Conservation (phyloP, 257 asterid species). For the Osmanthus fragrans region DNA sequence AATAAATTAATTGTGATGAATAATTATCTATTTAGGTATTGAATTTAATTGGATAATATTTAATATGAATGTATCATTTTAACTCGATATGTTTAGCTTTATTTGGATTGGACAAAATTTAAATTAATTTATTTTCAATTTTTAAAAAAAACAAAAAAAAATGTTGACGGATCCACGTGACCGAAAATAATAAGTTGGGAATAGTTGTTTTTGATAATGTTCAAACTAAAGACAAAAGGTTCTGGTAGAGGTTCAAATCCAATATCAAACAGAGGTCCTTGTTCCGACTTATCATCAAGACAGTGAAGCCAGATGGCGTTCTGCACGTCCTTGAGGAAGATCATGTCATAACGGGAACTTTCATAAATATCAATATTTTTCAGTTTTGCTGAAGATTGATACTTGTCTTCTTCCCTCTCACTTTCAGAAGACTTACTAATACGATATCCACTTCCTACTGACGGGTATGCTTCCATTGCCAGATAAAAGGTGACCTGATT, state of each 20-base stretch:
- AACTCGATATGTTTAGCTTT: no score
- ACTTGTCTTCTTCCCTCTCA: constrained; percentile 61
- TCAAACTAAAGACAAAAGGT: constrained; percentile 47
- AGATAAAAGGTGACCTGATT: constrained; percentile 38
- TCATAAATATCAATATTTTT: constrained; percentile 69
- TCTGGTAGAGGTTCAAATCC: constrained; percentile 90
- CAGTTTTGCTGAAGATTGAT: constrained; percentile 54
- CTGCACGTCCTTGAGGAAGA: constrained; percentile 77
- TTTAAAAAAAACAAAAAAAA: no score
- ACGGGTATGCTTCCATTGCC: constrained; percentile 39
- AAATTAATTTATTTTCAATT: no score
- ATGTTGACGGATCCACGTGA: no score
- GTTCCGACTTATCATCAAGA: constrained; percentile 74
- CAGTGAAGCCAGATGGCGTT: constrained; percentile 84
- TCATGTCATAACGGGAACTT: constrained; percentile 83
- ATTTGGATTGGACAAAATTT: no score
- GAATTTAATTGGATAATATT: no score
- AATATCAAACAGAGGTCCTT: constrained; percentile 70
- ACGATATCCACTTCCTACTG: constrained; percentile 40
- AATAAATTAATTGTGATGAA: no score
- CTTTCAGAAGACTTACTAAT: constrained; percentile 46
- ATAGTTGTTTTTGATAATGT: no score
- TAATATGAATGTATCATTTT: no score
- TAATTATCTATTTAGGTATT: no score
- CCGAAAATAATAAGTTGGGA: no score